Evolutionary conservation across 208 protist genomes (phyloP), one percentile per base, ranked within the genome.

Genomic region (Blastocrithidia nonstop): DNA sequence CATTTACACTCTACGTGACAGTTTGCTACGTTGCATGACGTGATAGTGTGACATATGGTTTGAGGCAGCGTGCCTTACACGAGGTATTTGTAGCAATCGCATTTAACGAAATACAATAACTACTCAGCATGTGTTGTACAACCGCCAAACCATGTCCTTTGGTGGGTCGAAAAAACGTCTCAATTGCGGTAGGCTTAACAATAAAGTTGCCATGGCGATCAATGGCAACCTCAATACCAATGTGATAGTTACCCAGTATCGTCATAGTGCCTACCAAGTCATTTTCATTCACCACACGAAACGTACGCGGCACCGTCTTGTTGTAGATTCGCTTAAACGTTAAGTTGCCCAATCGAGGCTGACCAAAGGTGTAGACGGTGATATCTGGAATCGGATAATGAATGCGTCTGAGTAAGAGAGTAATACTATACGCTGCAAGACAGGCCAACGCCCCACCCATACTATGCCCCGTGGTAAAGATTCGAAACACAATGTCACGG

Each of bases 171-270:
- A 91, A 86, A 22, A 85, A 27, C 38, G 66, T 69, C 54, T 95
- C 87, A 16, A 93, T 88, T 37, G 65, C 79, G 3, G 81, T 89
- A 26, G 87, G 87, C 50, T 95, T 68, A 26, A 81, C 71, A 17
- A 95, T 87, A 45, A 79, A 92, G 61, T 93, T 91, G 16, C 87
- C 87, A 61, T 91, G 33, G 16, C 81, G 71, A 39, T 91, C 81
- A 41, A 95, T 58, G 45, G 79, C 49, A n/a, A 95, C 81, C 38
- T 90, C 81, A 29, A 86, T 68, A 11, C 87, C 87, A 15, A 86
- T 66, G 50, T 90, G 81, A 54, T 60, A 74, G 25, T 74, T 74
- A 31, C 66, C 63, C 25, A 83, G 83, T 43, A 81, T 62, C 4
- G 45, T 42, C 50, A 89, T 73, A 13, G 57, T 60, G 23, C 66